A percentile compares a stretch with the other conserved stretches of the same genome.
Conservation (phyloP, 345 rosid species). For the Pistacia integerrima region DNA sequence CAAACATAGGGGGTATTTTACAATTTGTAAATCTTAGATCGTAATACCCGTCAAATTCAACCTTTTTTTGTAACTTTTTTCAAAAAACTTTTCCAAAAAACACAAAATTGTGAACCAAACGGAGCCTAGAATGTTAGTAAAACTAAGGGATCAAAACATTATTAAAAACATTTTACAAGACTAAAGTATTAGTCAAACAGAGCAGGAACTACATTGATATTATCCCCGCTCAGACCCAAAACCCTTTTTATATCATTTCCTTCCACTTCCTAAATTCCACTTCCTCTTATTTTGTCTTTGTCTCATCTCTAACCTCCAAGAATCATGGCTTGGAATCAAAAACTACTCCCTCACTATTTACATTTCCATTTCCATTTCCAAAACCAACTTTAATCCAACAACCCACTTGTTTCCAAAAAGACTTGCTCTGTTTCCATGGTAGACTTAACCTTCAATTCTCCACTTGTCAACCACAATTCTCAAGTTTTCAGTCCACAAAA, state of each 20-base stretch:
- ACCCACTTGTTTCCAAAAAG: background rate
- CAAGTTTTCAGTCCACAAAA: background rate
- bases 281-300: background rate
- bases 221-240: background rate
- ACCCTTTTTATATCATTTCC: background rate
- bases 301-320: background rate
- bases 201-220: background rate
- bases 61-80: no score
- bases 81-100: no score
- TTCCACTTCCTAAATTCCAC: background rate
- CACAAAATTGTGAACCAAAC: no score
- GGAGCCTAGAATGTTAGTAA: no score
- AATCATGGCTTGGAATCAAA: slow-evolving; percentile 12
- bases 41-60: no score
- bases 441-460: background rate
- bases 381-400: background rate
- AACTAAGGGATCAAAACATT: no score
- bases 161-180: no score
- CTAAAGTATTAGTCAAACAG: no score
- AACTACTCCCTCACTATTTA: background rate
- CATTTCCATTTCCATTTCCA: background rate
- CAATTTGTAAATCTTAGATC: no score
- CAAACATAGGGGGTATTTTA: no score
- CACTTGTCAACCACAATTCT: background rate
- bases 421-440: background rate